Conservation (phyloP, 1,284 basidiomycete genomes). For the Ceratobasidium sp. region DNA sequence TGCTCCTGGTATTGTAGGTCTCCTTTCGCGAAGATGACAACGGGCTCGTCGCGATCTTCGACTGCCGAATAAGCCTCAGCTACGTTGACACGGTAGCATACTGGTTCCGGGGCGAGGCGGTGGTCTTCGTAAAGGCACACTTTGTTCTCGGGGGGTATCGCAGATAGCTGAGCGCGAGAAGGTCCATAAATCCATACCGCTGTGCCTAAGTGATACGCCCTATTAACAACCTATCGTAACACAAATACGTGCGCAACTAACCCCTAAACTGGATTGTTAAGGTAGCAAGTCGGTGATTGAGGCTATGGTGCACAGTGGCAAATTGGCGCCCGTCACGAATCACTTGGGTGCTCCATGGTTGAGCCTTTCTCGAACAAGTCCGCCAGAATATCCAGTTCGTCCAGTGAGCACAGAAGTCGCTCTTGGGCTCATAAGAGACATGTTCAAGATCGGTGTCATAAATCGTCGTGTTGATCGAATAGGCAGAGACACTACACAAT, state of each 20-base stretch:
- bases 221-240: neutral
- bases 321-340: neutral
- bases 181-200: constrained; percentile 32
- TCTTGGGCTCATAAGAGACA: constrained; percentile 4
- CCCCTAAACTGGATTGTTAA: constrained; percentile 21
- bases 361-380: neutral
- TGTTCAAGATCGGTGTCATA: constrained; percentile 22
- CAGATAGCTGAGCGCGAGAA: constrained; percentile 2
- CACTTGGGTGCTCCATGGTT: constrained; percentile 11
- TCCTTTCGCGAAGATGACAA: constrained; percentile 22
- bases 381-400: constrained; percentile 4
- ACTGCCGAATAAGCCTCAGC: neutral
- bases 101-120: neutral
- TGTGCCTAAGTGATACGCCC: neutral
- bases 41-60: neutral
- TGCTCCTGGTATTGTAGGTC: neutral
- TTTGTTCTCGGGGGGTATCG: constrained; percentile 21
- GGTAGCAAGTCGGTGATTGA: constrained; percentile 10
- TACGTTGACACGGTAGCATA: constrained; percentile 22
- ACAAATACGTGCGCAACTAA: neutral
- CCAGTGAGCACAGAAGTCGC: neutral
- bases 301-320: constrained; percentile 1
- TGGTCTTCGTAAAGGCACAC: neutral
- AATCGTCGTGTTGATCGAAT: constrained; percentile 26
- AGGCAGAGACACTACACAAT: neutral